Conservation (phyloP, 495 filamentous ascomycete genomes). For the Aspergillus conjunctus region DNA sequence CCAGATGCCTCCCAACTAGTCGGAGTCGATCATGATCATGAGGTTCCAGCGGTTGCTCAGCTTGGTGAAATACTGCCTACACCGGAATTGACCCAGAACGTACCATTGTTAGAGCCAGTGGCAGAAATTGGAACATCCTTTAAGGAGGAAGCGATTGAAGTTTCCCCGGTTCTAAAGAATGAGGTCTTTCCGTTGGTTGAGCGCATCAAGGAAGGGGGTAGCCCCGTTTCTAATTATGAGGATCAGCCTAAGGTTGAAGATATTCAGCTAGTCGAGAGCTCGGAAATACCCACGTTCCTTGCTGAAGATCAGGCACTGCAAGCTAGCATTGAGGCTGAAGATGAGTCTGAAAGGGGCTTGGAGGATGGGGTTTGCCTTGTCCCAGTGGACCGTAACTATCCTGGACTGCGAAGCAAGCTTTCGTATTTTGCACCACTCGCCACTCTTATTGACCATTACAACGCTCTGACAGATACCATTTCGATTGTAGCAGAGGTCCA, state of each 20-base stretch:
- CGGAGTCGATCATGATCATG: slow-evolving; percentile 1
- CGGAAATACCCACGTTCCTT: neutral
- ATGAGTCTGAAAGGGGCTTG: slow-evolving; percentile 11
- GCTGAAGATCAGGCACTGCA: slow-evolving; percentile 20
- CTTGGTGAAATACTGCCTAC: slow-evolving; percentile 13
- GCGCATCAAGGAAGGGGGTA: slow-evolving; percentile 2
- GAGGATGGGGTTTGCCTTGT: slow-evolving; percentile 20
- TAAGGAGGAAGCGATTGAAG: neutral
- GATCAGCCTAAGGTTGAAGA: slow-evolving; percentile 4
- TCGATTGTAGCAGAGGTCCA: slow-evolving; percentile 64
- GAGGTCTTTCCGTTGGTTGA: neutral
- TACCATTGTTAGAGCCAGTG: neutral
- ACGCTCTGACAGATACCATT: slow-evolving; percentile 62
- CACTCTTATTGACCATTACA: slow-evolving; percentile 57
- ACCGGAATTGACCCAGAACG: slow-evolving; percentile 18
- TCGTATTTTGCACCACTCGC: slow-evolving; percentile 72
- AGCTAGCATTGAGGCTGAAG: slow-evolving; percentile 22
- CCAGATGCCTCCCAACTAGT: slow-evolving; percentile 30
- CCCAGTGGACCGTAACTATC: slow-evolving; percentile 36
- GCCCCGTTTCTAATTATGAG: neutral
- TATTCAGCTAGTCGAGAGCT: neutral
- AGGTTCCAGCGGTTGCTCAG: neutral
- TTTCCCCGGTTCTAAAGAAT: neutral
- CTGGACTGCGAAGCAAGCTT: slow-evolving; percentile 61
- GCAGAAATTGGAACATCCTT: neutral